Evolutionary conservation across 2,329 filamentous ascomycete species (phyloP).

Genomic region (Exophiala viscosa): DNA sequence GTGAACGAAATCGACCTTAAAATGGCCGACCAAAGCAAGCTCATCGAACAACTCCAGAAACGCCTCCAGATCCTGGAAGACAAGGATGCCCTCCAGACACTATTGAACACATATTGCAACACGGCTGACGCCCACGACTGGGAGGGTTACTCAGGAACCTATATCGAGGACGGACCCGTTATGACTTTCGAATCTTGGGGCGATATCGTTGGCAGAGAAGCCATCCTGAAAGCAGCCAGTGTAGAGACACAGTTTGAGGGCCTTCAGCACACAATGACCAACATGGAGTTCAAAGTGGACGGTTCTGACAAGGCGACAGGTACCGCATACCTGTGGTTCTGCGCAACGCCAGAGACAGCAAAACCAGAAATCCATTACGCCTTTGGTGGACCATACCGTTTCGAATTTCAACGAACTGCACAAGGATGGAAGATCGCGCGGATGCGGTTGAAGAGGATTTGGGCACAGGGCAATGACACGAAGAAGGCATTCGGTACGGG

Average conservation of each 20-base stretch:
- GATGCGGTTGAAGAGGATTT: constrained; percentile 12
- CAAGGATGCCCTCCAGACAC: constrained; percentile 1
- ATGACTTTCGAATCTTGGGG: constrained; percentile 11
- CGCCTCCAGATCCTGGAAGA: constrained; percentile 11
- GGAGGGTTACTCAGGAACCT: constrained; percentile 8
- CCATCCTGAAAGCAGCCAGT: constrained; percentile 9
- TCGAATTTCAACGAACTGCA: constrained; percentile 4
- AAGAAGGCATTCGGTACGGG: constrained; percentile 4
- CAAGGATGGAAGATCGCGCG: constrained; percentile 10
- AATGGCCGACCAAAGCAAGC: constrained; percentile 3
- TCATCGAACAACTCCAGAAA: constrained; percentile 4
- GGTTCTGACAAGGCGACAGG: constrained; percentile 10
- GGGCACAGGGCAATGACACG: constrained; percentile 8
- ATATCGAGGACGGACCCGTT: constrained; percentile 3
- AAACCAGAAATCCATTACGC: constrained; percentile 9
- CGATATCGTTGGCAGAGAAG: not conserved
- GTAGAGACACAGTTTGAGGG: constrained; percentile 8
- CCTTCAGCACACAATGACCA: constrained; percentile 16
- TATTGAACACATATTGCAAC: constrained; percentile 9
- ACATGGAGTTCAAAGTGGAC: constrained; percentile 10
- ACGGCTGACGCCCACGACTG: constrained; percentile 9
- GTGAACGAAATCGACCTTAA: not conserved
- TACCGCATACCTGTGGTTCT: constrained; percentile 11
- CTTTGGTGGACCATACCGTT: constrained; percentile 13
- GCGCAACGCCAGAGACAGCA: constrained; percentile 7